Conservation (phyloP, 768 basidiomycete species). For the Neoboletus brunneissimus region DNA sequence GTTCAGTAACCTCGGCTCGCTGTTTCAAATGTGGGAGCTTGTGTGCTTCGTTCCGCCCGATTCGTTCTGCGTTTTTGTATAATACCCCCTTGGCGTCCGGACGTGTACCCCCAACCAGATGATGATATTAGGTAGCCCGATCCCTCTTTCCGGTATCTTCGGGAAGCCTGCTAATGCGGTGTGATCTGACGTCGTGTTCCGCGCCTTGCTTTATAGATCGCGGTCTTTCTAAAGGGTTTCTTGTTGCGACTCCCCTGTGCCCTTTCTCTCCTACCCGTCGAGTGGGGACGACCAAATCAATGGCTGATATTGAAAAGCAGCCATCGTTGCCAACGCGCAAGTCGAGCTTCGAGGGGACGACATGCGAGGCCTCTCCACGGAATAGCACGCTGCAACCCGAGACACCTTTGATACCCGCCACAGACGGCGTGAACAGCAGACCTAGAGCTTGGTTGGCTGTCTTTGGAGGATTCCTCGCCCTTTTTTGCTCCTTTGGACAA, state of each 20-base stretch:
- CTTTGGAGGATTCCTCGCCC: slow-evolving; percentile 60
- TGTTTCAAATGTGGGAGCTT: slow-evolving; percentile 5
- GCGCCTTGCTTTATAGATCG: slow-evolving; percentile 28
- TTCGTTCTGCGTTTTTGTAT: slow-evolving; percentile 7
- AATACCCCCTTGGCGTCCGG: slow-evolving; percentile 10
- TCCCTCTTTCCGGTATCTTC: slow-evolving; percentile 26
- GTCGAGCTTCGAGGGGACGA: slow-evolving; percentile 24
- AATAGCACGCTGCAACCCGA: slow-evolving; percentile 25
- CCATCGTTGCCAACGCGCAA: slow-evolving; percentile 13
- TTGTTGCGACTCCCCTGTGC: slow-evolving; percentile 10
- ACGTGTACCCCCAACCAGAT: slow-evolving; percentile 3
- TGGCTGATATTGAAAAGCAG: slow-evolving; percentile 34
- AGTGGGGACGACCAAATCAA: slow-evolving; percentile 13
- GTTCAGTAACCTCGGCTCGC: background rate
- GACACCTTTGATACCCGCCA: slow-evolving; percentile 11
- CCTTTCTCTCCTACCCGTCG: slow-evolving; percentile 7
- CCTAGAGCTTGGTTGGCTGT: slow-evolving; percentile 47
- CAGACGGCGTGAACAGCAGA: slow-evolving; percentile 7
- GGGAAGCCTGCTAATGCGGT: slow-evolving; percentile 22
- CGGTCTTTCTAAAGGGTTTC: background rate
- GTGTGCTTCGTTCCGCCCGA: slow-evolving; percentile 7
- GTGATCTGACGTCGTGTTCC: slow-evolving; percentile 20
- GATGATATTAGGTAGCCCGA: slow-evolving; percentile 11
- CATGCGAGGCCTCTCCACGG: slow-evolving; percentile 18
- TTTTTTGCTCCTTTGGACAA: slow-evolving; percentile 71